A percentile compares a stretch with the other conserved stretches of the same genome.
phyloP scores from a whole-genome alignment of 176 grass and related monocot genomes.

The Lolium rigidum region DNA sequence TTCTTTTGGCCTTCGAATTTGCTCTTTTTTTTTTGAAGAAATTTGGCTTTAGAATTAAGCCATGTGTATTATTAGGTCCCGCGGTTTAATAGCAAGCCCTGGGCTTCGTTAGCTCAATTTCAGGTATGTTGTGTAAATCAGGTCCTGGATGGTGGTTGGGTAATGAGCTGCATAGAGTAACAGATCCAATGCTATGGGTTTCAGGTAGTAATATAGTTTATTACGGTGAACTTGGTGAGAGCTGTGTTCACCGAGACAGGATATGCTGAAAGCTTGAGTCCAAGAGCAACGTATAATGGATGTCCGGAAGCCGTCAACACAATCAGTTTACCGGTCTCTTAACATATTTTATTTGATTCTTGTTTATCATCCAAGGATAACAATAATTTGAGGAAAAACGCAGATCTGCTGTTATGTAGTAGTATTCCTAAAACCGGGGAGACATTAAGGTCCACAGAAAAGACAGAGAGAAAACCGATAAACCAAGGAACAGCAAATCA shows the following conservation, averaged over 20 bases:
- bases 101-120: not conserved
- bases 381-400: not conserved
- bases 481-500: not conserved
- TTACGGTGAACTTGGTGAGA: not conserved
- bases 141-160: not conserved
- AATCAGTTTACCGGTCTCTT: no score
- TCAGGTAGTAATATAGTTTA: no score
- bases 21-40: no score
- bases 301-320: no score
- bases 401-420: not conserved
- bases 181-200: no score
- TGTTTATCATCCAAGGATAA: not conserved
- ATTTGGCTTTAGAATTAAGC: not conserved
- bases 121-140: not conserved
- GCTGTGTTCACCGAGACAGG: not conserved
- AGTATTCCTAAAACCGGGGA: not conserved
- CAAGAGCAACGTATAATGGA: not conserved
- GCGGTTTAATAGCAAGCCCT: not conserved
- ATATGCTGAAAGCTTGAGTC: not conserved
- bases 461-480: not conserved
- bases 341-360: no score
- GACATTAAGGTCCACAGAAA: not conserved
- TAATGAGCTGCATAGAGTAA: not conserved
- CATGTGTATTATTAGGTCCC: not conserved
- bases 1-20: no score